Percentiles rank a stretch among this genome's conserved stretches.
Conservation (phyloP, 306 rosid species). For the Rosa persica region DNA sequence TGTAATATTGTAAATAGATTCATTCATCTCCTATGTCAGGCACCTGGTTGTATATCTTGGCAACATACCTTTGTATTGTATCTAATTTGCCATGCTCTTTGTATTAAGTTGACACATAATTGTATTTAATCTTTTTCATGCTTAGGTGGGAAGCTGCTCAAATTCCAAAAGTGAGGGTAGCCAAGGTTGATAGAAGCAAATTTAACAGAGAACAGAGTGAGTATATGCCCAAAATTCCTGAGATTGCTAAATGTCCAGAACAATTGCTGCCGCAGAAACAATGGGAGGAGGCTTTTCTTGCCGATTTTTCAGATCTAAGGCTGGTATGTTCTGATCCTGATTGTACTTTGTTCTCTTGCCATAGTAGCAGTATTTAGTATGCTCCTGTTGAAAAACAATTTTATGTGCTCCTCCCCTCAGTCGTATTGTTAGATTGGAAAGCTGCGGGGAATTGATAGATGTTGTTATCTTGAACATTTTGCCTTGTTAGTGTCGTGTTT, state of each 20-base stretch:
- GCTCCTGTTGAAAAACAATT: not conserved
- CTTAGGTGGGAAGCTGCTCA: slow-evolving; percentile 87
- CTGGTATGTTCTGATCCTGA: slow-evolving; percentile 41
- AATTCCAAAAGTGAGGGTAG: slow-evolving; percentile 81
- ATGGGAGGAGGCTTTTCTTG: slow-evolving; percentile 86
- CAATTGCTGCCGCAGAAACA: slow-evolving; percentile 69
- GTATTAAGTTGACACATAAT: not conserved
- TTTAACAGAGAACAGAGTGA: slow-evolving; percentile 69
- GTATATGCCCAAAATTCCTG: slow-evolving; percentile 87
- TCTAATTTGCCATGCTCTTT: not conserved
- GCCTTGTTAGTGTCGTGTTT: not conserved
- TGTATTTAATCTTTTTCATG: slow-evolving; percentile 3
- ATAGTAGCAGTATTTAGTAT: not conserved
- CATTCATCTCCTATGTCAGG: not conserved
- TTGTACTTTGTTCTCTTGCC: not conserved
- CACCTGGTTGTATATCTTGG: not conserved
- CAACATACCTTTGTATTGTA: not conserved
- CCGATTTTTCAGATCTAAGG: slow-evolving; percentile 71
- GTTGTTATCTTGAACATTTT: not conserved
- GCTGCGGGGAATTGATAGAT: not conserved
- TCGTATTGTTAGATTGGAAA: not conserved
- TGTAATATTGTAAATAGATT: not conserved
- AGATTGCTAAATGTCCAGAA: slow-evolving; percentile 72
- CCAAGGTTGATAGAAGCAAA: slow-evolving; percentile 68
- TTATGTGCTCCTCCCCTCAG: not conserved